Conservation (phyloP, 2,329 filamentous ascomycete species). For the Apiospora sp. region DNA sequence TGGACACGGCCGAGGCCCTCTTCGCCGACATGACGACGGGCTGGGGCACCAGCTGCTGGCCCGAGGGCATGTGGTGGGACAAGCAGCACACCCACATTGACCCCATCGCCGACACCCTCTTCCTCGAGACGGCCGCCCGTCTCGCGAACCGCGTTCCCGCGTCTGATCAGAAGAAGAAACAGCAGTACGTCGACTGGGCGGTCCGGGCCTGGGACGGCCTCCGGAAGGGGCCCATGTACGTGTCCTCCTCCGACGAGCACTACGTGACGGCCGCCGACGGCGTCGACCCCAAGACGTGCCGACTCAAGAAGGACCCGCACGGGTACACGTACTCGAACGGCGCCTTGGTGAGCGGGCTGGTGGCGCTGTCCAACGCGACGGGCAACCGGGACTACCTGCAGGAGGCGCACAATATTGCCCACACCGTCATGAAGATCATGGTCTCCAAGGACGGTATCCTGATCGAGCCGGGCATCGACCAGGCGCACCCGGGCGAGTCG, state of each 20-base stretch:
- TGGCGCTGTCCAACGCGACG: conserved; percentile 56
- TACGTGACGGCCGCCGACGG: conserved; percentile 58
- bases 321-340: conserved; percentile 55
- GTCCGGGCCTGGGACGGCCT: conserved; percentile 61
- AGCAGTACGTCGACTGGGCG: conserved; percentile 57
- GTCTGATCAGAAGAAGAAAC: conserved; percentile 42
- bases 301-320: conserved; percentile 57
- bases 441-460: conserved; percentile 54
- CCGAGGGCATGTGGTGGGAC: conserved; percentile 64
- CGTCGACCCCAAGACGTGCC: conserved; percentile 52
- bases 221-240: conserved; percentile 33
- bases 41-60: conserved; percentile 43
- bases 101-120: conserved; percentile 64
- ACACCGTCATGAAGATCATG: conserved; percentile 56
- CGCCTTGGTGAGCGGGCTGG: conserved; percentile 59
- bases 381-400: conserved; percentile 49
- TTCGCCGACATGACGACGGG: conserved; percentile 61
- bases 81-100: conserved; percentile 59
- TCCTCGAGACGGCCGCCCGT: conserved; percentile 58
- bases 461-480: conserved; percentile 60
- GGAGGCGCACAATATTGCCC: conserved; percentile 55
- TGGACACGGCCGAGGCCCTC: conserved; percentile 56
- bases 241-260: conserved; percentile 52
- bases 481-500: conserved; percentile 45
- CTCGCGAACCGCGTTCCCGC: conserved; percentile 56